Percentiles rank a stretch among this genome's conserved stretches.
Evolutionary conservation across 1,139 yeast genomes (phyloP).

Genomic region (Kluyveromyces marxianus): DNA sequence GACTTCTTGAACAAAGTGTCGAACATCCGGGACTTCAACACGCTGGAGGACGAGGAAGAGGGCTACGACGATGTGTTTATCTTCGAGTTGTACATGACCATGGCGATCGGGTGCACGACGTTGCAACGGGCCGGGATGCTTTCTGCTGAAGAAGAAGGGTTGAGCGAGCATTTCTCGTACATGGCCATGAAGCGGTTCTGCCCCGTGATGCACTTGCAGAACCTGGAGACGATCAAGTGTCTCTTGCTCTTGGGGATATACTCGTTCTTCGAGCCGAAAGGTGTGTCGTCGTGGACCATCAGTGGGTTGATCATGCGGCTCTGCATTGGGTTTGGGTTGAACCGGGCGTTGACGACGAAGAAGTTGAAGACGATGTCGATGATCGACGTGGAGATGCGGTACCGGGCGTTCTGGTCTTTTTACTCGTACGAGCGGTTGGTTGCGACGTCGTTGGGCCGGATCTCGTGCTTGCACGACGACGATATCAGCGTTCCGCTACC

Average conservation of each 20-base stretch:
- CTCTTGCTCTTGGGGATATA: conserved; percentile 39
- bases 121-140: conserved; percentile 36
- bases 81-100: conserved; percentile 42
- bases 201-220: conserved; percentile 33
- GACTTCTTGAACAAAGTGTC: conserved; percentile 33
- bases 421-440: conserved; percentile 42
- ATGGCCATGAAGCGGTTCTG: conserved; percentile 33
- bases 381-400: conserved; percentile 35
- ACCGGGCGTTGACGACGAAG: conserved; percentile 31
- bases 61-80: conserved; percentile 19
- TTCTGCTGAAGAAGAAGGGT: conserved; percentile 29
- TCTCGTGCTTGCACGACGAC: conserved; percentile 39
- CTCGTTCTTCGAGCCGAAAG: conserved; percentile 40
- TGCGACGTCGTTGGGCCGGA: conserved; percentile 39
- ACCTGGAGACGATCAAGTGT: conserved; percentile 34
- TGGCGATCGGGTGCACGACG: conserved; percentile 44
- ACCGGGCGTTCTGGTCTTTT: conserved; percentile 44
- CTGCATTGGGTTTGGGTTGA: conserved; percentile 37
- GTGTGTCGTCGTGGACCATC: conserved; percentile 42
- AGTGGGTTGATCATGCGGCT: conserved; percentile 40
- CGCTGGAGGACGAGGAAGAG: conserved; percentile 17
- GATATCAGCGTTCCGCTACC: conserved; percentile 42
- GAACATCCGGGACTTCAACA: conserved; percentile 29
- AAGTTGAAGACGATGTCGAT: conserved; percentile 26
- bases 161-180: conserved; percentile 33